Evolutionary conservation across 1,284 basidiomycete genomes (phyloP), one percentile per base, ranked within the genome.

Genomic region (Tilletia setariae): DNA sequence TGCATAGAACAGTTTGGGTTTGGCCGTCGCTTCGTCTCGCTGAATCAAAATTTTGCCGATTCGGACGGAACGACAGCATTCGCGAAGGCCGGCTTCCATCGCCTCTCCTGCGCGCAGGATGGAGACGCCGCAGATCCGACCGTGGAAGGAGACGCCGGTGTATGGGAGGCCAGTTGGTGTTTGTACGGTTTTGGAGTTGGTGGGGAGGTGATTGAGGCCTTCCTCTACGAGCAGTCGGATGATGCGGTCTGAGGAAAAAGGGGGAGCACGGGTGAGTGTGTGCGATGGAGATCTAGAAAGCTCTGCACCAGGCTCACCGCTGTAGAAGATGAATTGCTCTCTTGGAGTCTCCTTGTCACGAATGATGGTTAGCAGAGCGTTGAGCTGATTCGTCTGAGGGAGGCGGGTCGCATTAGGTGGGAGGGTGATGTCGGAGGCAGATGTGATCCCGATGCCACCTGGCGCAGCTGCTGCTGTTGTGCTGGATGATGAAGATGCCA

Each of bases 261-360:
- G 7, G 51, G 2, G 21, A 6, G 51, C 21, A 28, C n/a, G 51
- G 51, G n/a, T 56, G 51, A 25, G 51, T 23, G 49, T 9, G 9
- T 13, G 23, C 7, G 49, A 21, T 16, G 9, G 49, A 21, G 49
- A 44, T 9, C 9, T 9, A 44, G 43, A 44, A 19, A 19, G 43
- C 9, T 9, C 19, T 9, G 49, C 11, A 21, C 8, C 15, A 21
- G 6, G 25, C 51, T 23, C 21, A 56, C 51, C 51, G 21, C 21
- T 25, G 82, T 96, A 98, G 85, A 98, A 98, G 75, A 98, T 88
- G 81, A 98, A 98, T 83, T 98, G 95, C 25, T 94, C 94, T 53
- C 95, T 75, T 21, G 75, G 71, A 15, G 84, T 85, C 3, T 80
- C 72, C 19, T 72, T 67, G 72, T 83, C 80, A 63, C 94, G 85